Evolutionary conservation across 1,284 basidiomycete species (phyloP).

Genomic region (Pulchroboletus neoregius): DNA sequence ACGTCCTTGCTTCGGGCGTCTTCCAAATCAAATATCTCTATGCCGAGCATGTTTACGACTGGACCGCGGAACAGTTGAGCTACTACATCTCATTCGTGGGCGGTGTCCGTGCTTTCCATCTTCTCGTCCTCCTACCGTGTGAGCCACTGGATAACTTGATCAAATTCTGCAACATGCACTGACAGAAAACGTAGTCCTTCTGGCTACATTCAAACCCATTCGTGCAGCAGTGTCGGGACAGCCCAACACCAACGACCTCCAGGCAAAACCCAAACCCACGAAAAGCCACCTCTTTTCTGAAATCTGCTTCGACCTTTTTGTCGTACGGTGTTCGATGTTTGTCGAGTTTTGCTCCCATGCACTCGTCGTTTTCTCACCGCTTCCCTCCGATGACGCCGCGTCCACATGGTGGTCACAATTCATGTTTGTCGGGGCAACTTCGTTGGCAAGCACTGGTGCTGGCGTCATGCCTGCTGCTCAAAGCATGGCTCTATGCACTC

Average conservation of each 20-base stretch:
- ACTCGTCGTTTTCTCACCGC: slow-evolving; percentile 51
- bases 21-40: slow-evolving; percentile 62
- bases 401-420: slow-evolving; percentile 38
- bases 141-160: slow-evolving; percentile 23
- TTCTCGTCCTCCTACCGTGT: slow-evolving; percentile 58
- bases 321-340: slow-evolving; percentile 57
- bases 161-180: slow-evolving; percentile 3
- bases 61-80: slow-evolving; percentile 58
- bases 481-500: slow-evolving; percentile 64
- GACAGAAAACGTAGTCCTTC: slow-evolving; percentile 36
- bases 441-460: slow-evolving; percentile 55
- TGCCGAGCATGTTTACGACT: slow-evolving; percentile 51
- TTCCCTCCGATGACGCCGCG: slow-evolving; percentile 30
- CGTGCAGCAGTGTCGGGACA: slow-evolving; percentile 19
- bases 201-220: slow-evolving; percentile 45
- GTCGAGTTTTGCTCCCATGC: slow-evolving; percentile 64
- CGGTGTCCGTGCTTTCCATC: slow-evolving; percentile 45
- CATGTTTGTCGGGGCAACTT: slow-evolving; percentile 54
- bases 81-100: slow-evolving; percentile 60
- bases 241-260: slow-evolving; percentile 14
- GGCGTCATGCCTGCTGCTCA: slow-evolving; percentile 64
- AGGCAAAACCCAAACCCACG: slow-evolving; percentile 44
- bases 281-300: slow-evolving; percentile 52
- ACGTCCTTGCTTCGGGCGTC: slow-evolving; percentile 50
- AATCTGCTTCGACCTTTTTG: slow-evolving; percentile 64